A percentile compares a stretch with the other conserved stretches of the same genome.
phyloP scores from a whole-genome alignment of 2,329 filamentous ascomycete species.

The Pestalotiopsis sp. region DNA sequence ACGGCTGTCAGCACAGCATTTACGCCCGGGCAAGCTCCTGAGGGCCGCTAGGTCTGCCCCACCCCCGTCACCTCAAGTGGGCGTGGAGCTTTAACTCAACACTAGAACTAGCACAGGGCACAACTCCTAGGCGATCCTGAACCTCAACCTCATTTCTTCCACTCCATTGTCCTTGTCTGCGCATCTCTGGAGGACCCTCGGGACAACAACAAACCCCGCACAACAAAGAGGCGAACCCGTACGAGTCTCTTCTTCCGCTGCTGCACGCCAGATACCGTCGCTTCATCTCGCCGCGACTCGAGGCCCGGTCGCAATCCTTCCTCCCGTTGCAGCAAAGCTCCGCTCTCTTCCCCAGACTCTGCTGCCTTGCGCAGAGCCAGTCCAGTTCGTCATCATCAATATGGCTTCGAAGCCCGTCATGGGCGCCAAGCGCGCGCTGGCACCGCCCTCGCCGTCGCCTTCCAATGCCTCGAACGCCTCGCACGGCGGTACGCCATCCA shows the following conservation, averaged over 20 bases:
- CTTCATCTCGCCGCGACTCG: neutral
- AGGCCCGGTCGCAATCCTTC: neutral
- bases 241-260: neutral
- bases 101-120: neutral
- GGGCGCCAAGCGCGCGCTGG: constrained; percentile 49
- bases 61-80: neutral
- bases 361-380: neutral
- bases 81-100: neutral
- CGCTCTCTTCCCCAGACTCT: neutral
- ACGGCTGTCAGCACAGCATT: too few species aligned
- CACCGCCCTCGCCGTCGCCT: constrained; percentile 65
- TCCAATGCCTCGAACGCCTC: constrained; percentile 47
- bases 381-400: neutral
- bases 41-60: neutral
- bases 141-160: neutral
- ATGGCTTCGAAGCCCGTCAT: constrained; percentile 18
- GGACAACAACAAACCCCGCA: neutral
- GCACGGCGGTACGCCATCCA: constrained; percentile 66
- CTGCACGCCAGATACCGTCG: neutral
- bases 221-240: neutral
- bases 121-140: neutral
- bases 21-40: too few species aligned
- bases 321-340: neutral
- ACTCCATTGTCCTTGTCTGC: neutral
- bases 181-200: neutral